These are phyloP conservation scores for Talaromyces ruber DNA, from an alignment of 495 filamentous ascomycete genomes.

Conservation along the genomic window DNA sequence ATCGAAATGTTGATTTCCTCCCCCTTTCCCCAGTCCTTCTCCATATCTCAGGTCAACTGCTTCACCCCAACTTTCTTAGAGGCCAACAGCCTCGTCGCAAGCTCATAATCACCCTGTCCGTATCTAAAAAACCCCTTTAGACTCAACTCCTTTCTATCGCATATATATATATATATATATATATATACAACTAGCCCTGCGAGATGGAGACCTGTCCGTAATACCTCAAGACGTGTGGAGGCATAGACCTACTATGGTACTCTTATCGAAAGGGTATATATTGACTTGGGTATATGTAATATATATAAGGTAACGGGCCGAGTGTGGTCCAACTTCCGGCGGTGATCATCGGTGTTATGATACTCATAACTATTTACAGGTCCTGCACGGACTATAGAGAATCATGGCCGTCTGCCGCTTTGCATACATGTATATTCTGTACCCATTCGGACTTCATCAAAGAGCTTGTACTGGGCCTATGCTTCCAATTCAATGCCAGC, in stretches of 20 bases:
- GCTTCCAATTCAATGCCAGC: slow-evolving; percentile 1
- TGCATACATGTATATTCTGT: slow-evolving; percentile 2
- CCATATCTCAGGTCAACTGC: background rate
- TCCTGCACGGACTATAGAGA: background rate
- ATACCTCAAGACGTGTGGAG: background rate
- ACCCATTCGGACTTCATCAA: slow-evolving; percentile 6
- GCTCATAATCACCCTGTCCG: background rate
- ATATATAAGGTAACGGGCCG: background rate
- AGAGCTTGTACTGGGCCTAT: background rate
- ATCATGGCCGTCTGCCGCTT: slow-evolving; percentile 1
- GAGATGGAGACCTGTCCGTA: too few species aligned
- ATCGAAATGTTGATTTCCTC: background rate
- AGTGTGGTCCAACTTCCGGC: background rate
- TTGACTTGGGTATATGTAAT: background rate
- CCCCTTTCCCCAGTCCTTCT: background rate
- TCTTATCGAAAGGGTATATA: background rate
- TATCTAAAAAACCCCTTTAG: background rate
- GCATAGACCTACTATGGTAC: background rate
- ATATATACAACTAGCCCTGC: too few species aligned
- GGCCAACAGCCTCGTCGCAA: background rate
- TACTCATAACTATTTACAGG: background rate
- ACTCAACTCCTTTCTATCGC: background rate
- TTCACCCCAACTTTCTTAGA: background rate
- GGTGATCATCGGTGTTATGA: background rate
- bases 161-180: too few species aligned